These are phyloP conservation scores for Entelexis paramagnoliae DNA, from an alignment of 1,139 yeast species.

Conservation along the genomic window DNA sequence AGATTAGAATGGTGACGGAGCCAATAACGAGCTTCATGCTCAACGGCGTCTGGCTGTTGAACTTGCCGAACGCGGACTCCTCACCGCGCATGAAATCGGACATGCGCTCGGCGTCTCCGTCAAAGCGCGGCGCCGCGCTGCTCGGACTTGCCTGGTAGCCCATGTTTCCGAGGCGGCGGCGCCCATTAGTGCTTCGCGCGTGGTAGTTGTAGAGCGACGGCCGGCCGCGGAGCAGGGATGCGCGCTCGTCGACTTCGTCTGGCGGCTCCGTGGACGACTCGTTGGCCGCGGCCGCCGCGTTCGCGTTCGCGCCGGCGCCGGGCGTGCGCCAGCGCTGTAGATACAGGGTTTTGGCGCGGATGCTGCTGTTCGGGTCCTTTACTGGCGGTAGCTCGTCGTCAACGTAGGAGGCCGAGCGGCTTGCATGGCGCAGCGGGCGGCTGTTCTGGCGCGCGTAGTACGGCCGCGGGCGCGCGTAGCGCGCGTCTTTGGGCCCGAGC, in stretches of 20 bases:
- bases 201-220: conserved; percentile 18
- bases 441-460: neutral
- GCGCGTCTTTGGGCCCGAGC: neutral
- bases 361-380: conserved; percentile 28
- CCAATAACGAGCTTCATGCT: conserved; percentile 28
- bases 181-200: conserved; percentile 7
- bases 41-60: conserved; percentile 26
- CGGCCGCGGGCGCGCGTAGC: neutral
- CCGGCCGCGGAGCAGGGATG: conserved; percentile 13
- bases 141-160: neutral
- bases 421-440: neutral
- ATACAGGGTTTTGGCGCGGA: conserved; percentile 29
- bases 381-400: conserved; percentile 3
- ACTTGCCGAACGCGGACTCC: conserved; percentile 16
- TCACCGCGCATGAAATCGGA: neutral
- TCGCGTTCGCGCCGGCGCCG: neutral
- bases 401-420: neutral
- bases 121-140: neutral
- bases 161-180: conserved; percentile 2
- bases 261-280: conserved; percentile 25
- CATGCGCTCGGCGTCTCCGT: neutral
- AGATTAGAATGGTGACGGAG: conserved; percentile 26
- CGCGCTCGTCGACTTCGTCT: conserved; percentile 20
- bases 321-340: conserved; percentile 27
- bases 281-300: neutral